Evolutionary conservation across 108 stramenopile species (phyloP), one percentile per base, ranked within the genome.

Genomic region (Licmophora abbreviata): DNA sequence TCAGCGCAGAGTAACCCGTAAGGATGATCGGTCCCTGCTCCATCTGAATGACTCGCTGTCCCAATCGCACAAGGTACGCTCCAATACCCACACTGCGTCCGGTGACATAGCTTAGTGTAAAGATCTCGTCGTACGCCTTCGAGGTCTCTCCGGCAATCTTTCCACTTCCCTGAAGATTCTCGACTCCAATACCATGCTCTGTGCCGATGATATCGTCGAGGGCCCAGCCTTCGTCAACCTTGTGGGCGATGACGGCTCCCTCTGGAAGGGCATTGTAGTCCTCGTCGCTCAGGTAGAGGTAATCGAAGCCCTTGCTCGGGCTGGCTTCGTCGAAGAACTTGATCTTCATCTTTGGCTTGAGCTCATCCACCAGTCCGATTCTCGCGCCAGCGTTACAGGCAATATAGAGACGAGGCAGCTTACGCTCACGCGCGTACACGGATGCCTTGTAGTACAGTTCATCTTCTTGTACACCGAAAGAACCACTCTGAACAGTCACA

Each of bases 61-160:
- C 89, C 36, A 95, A 79, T 54, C 94, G 86, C 24, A 88, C 85
- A 54, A 95, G 71, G 66, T 95, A 95, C 29, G 94, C 91, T 43
- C 94, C 94, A 60, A 95, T 95, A 54, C 94, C 94, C 36, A 94
- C 92, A 65, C 85, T 85, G 23, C 97, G 91, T 12, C 97, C 97
- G 46, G 95, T 94, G 45, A 95, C 93, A 53, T 96, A 96, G 65
- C 84, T 85, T 35, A 97, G 82, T 14, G 97, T 97, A 69, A 97
- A 97, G 48, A 91, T 93, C 50, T 97, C 94, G 58, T 96, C 93
- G 52, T 97, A 97, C 1, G 97, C 94, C 0, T 83, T 65, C 18
- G 93, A 94, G 14, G 97, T 97, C 44, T 95, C 95, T 35, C 97
- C 97, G n/a, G 97, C 97, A 71, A 97, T 97, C 81, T 93, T 94